A percentile compares a stretch with the other conserved stretches of the same genome.
Evolutionary conservation across 306 rosid genomes (phyloP).

Genomic region (Arachis stenosperma): DNA sequence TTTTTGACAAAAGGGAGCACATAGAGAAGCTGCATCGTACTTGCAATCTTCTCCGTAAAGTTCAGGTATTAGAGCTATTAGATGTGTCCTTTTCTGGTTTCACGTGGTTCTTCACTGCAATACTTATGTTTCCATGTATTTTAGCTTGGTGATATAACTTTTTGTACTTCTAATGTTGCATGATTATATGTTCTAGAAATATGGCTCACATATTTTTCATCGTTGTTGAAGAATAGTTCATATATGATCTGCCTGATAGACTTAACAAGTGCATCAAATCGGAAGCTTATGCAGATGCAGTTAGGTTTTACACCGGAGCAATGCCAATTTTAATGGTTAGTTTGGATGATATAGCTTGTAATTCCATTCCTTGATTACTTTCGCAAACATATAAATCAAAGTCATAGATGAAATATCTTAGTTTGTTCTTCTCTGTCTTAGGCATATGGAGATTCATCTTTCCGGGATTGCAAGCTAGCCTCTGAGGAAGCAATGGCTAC

Average conservation of each 20-base stretch:
- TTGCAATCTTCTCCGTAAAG: slow-evolving; percentile 90
- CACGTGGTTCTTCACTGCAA: background rate
- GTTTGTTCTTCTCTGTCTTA: slow-evolving; percentile 39
- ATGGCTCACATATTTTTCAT: slow-evolving; percentile 34
- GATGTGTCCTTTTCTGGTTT: background rate
- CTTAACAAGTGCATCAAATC: slow-evolving; percentile 86
- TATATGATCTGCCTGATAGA: slow-evolving; percentile 91
- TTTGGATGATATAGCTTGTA: slow-evolving; percentile 30
- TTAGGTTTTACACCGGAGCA: slow-evolving; percentile 88
- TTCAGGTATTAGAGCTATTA: slow-evolving; percentile 62
- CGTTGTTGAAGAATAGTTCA: slow-evolving; percentile 70
- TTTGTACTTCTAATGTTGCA: slow-evolving; percentile 3
- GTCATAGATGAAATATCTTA: slow-evolving; percentile 29
- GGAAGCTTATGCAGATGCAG: slow-evolving; percentile 91
- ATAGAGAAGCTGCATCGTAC: slow-evolving; percentile 85
- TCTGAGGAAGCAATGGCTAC: slow-evolving; percentile 86
- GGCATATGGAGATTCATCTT: slow-evolving; percentile 94
- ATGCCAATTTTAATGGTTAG: slow-evolving; percentile 89
- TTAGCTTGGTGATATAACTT: background rate
- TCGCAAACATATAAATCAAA: slow-evolving; percentile 23
- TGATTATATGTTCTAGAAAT: slow-evolving; percentile 7
- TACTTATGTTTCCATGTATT: slow-evolving; percentile 20
- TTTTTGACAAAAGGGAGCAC: slow-evolving; percentile 87
- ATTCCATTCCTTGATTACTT: slow-evolving; percentile 37
- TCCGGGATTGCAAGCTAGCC: slow-evolving; percentile 85